These are phyloP conservation scores for Arthrobotrys sphaeroides DNA, from an alignment of 2,329 filamentous ascomycete genomes.

Conservation along the genomic window DNA sequence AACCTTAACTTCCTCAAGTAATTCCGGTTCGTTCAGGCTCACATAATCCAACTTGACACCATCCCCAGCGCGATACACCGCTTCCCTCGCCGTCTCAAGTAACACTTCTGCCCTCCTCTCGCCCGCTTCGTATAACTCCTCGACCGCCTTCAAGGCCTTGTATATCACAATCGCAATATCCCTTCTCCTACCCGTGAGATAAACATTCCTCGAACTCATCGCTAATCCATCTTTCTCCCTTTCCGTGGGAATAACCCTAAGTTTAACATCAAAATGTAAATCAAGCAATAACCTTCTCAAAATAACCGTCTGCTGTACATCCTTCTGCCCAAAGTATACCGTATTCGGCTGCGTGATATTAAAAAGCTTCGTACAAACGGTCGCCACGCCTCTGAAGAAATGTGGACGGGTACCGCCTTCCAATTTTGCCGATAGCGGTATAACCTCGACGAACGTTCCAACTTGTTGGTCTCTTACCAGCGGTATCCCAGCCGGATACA, in stretches of 20 bases:
- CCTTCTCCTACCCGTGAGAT: constrained; percentile 80
- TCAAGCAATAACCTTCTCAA: constrained; percentile 87
- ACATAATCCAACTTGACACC: constrained; percentile 89
- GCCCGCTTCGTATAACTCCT: constrained; percentile 70
- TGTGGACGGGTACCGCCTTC: constrained; percentile 88
- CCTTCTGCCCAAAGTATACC: constrained; percentile 96
- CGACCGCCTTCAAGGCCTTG: constrained; percentile 75
- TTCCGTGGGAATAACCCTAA: constrained; percentile 77
- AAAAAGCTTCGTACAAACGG: constrained; percentile 93
- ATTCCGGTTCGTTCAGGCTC: constrained; percentile 84
- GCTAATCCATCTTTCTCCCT: constrained; percentile 85
- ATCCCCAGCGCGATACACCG: constrained; percentile 68
- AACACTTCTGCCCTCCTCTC: constrained; percentile 64
- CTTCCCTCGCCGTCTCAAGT: constrained; percentile 74
- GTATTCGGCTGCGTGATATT: constrained; percentile 80
- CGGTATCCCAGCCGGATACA: constrained; percentile 85
- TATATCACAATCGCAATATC: constrained; percentile 76
- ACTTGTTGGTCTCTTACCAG: constrained; percentile 69
- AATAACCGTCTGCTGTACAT: constrained; percentile 93
- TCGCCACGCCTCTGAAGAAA: constrained; percentile 96
- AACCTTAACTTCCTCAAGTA: constrained; percentile 77
- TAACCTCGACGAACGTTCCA: constrained; percentile 91
- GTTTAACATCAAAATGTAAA: constrained; percentile 79
- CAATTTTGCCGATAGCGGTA: constrained; percentile 79
- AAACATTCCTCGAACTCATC: constrained; percentile 92